Evolutionary conservation across 805 yeast species (phyloP), one percentile per base, ranked within the genome.

Genomic region (Scheffersomyces lignosus): DNA sequence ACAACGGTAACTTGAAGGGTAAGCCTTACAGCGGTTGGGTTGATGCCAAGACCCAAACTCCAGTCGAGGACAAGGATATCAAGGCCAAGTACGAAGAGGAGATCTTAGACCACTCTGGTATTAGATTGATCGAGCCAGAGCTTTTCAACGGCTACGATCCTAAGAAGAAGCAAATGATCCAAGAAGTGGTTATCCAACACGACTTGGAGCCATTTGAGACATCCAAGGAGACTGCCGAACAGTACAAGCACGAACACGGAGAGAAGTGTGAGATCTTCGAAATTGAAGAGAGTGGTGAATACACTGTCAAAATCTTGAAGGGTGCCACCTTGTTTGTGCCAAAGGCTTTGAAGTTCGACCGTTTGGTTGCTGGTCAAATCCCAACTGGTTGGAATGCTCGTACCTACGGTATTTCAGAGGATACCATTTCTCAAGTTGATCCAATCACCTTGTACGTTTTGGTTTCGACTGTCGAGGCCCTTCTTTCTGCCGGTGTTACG

Each of bases 341-440:
- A 64, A 93, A 93, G 75, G 91, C 91, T 10, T 73, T 80, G 53
- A 70, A 72, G 61, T 78, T 76, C 52, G 88, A 84, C 66, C 77
- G 93, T 66, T 66, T 84, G 63, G 87, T 78, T 38, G 90, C 91
- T 37, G 95, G 91, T 62, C 99, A 93, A 76, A 83, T 93, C 51
- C 99, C 99, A 58, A 83, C 96, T 31, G 99, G 99, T 58, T 93
- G 99, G 99, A 74, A 88, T 61, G 96, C 99, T 35, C 82, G 79
- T 60, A 81, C 83, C 40, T 93, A 90, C 60, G 99, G 99, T 80
- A 85, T 93, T 49, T 74, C 91, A 33, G 98, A 91, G 45, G 99
- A 93, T 60, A 83, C 85, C 49, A 81, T 88, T 51, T 73, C 81
- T 41, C 99, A 93, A 73, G 99, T 93, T 49, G 99, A 93, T 64